Percentiles rank a stretch among this genome's conserved stretches.
phyloP scores from a whole-genome alignment of 2,329 filamentous ascomycete genomes.

The Epichloe gansuensis region DNA sequence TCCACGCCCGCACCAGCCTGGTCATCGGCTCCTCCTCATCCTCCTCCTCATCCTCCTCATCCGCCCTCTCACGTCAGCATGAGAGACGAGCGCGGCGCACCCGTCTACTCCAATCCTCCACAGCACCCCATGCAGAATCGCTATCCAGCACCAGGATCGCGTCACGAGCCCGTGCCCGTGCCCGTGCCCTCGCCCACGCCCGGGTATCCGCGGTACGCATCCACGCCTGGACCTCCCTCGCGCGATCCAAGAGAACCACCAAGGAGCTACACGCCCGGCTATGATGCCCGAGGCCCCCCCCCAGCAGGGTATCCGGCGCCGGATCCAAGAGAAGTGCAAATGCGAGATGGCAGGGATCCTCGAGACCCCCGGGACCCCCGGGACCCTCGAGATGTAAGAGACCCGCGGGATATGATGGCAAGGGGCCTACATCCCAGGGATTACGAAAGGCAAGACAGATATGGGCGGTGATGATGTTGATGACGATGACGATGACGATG shows the following conservation, averaged over 20 bases:
- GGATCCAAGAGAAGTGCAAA: conserved; percentile 21
- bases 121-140: conserved; percentile 26
- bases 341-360: conserved; percentile 20
- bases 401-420: conserved; percentile 28
- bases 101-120: conserved; percentile 22
- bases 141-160: conserved; percentile 25
- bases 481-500: neutral
- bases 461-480: conserved; percentile 22
- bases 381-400: conserved; percentile 19
- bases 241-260: conserved; percentile 29
- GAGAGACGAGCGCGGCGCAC: conserved; percentile 25
- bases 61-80: conserved; percentile 23
- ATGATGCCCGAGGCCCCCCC: conserved; percentile 29
- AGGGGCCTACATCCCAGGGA: conserved; percentile 32
- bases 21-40: conserved; percentile 20
- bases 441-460: conserved; percentile 33
- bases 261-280: conserved; percentile 35
- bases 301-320: conserved; percentile 24
- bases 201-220: conserved; percentile 31
- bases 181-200: conserved; percentile 25
- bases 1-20: conserved; percentile 21
- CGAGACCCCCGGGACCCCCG: neutral
- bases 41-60: conserved; percentile 22
- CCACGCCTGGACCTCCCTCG: conserved; percentile 27
- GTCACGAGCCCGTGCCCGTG: conserved; percentile 31